Evolutionary conservation across 2,329 filamentous ascomycete species (phyloP).

Genomic region (Alternaria panax): DNA sequence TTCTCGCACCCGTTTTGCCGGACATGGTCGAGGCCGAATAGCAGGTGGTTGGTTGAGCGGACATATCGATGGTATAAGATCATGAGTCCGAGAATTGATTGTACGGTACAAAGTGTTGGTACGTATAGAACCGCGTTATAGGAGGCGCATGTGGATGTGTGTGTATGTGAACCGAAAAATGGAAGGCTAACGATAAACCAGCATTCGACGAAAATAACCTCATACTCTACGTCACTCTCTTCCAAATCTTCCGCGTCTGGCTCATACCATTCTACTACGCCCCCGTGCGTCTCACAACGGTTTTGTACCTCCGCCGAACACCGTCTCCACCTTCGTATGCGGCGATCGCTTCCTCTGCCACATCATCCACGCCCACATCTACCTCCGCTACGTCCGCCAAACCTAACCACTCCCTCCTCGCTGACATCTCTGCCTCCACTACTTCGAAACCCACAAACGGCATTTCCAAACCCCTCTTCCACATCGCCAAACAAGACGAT

Average conservation of each 20-base stretch:
- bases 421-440: not conserved
- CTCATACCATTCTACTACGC: constrained; percentile 77
- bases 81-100: constrained; percentile 74
- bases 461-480: constrained; percentile 64
- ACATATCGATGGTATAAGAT: constrained; percentile 81
- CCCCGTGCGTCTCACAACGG: constrained; percentile 71
- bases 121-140: too few species aligned
- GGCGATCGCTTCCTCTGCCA: not conserved
- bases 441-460: too few species aligned
- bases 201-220: constrained; percentile 72
- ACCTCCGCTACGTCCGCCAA: not conserved
- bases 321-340: not conserved
- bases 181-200: constrained; percentile 37
- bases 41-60: constrained; percentile 69
- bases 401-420: not conserved
- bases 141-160: too few species aligned
- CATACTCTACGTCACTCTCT: constrained; percentile 76
- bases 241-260: constrained; percentile 80
- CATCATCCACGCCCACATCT: not conserved
- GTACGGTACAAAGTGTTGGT: constrained; percentile 70
- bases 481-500: constrained; percentile 79
- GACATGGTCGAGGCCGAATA: constrained; percentile 67
- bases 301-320: constrained; percentile 62
- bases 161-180: not conserved
- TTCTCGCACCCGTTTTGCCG: constrained; percentile 83